Evolutionary conservation across 352 stramenopile species (phyloP).

Genomic region (Globisporangium radiosum): DNA sequence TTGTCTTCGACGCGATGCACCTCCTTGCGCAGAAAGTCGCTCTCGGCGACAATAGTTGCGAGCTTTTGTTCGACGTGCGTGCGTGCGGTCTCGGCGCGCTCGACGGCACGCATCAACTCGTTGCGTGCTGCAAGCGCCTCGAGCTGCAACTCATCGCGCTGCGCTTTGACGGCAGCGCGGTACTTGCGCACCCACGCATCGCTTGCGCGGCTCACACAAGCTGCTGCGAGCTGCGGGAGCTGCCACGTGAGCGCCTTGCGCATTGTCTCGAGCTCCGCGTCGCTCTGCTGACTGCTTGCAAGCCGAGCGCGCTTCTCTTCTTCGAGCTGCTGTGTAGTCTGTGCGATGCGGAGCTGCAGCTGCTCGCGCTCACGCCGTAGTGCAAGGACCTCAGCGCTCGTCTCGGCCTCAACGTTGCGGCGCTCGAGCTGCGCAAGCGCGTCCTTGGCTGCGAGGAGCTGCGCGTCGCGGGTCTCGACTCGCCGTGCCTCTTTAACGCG

Average conservation of each 20-base stretch:
- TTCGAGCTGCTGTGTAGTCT: slow-evolving; percentile 23
- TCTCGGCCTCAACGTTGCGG: slow-evolving; percentile 39
- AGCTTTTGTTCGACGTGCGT: slow-evolving; percentile 34
- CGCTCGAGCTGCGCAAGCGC: slow-evolving; percentile 33
- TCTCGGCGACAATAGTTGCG: slow-evolving; percentile 30
- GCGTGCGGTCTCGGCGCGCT: slow-evolving; percentile 20
- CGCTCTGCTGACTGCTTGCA: slow-evolving; percentile 24
- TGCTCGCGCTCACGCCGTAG: slow-evolving; percentile 29
- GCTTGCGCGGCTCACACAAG: slow-evolving; percentile 33
- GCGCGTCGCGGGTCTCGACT: slow-evolving; percentile 41
- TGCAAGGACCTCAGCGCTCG: slow-evolving; percentile 34
- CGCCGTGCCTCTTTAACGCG: slow-evolving; percentile 37
- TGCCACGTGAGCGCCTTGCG: slow-evolving; percentile 40
- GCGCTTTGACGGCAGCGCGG: slow-evolving; percentile 22
- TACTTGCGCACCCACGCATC: slow-evolving; percentile 38
- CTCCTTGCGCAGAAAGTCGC: slow-evolving; percentile 44
- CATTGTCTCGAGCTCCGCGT: slow-evolving; percentile 28
- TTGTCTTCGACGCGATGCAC: slow-evolving; percentile 47
- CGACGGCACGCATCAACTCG: slow-evolving; percentile 21
- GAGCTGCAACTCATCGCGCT: slow-evolving; percentile 26
- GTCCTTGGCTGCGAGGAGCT: slow-evolving; percentile 42
- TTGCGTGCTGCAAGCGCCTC: slow-evolving; percentile 27
- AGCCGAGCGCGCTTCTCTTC: slow-evolving; percentile 28
- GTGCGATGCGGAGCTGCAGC: slow-evolving; percentile 12
- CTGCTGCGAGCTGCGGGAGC: slow-evolving; percentile 42